Evolutionary conservation across 2,329 filamentous ascomycete genomes (phyloP), one percentile per base, ranked within the genome.

Genomic region (Alternaria sp.): DNA sequence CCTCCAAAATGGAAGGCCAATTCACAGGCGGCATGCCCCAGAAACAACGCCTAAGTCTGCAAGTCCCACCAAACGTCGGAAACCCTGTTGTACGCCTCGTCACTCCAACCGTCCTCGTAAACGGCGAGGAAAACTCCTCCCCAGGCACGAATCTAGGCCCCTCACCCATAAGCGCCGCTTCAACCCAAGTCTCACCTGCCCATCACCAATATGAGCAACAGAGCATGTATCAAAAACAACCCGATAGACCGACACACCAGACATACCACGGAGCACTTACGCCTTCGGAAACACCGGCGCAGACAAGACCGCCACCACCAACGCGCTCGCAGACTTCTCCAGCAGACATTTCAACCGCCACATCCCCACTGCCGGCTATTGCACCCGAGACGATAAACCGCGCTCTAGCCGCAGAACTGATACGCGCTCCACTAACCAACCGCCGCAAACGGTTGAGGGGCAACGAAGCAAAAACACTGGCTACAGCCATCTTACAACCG

Each of bases 31-130:
- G 66, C 18, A 54, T 61, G 12, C 63, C 70, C 1, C 72, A 74
- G 34, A 79, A 83, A 51, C 83, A 85, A 20, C 83, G 86, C 20
- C 77, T 89, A 7, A 87, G 86, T 20, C 78, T 90, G 1, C 88
- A 90, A 67, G 88, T 90, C 0, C 88, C 88, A 7, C 83, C 88
- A 65, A 84, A 88, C 59, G 80, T 84, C 18, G 83, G 87, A 1
- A 87, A 87, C 1, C 82, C 85, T 3, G 87, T 62, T 24, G 60
- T 91, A 0, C 82, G 87, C 58, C 80, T 91, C 14, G 88, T 88
- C 24, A 91, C 88, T 1, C 85, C 85, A 0, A 82, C 83, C 9
- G 76, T 86, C 2, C 79, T 86, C 7, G 81, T 87, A 22, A 87
- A 86, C 49, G 85, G 85, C 48, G 80, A 83, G 57, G 67, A 77